Evolutionary conservation across 2,329 filamentous ascomycete genomes (phyloP).

Genomic region (Diaporthe velutina): DNA sequence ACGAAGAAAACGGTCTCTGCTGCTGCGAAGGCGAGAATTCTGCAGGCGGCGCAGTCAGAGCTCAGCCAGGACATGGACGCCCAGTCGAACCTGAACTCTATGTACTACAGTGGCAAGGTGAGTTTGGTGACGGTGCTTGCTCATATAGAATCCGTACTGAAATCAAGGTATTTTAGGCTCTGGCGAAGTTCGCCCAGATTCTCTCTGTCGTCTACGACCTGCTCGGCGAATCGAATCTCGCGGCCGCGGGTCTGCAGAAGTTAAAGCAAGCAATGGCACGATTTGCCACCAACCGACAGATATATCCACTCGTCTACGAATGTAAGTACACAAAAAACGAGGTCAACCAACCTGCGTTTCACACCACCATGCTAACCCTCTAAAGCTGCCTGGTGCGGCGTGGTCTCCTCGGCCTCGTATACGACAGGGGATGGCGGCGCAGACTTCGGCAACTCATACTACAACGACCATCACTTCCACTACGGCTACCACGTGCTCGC

Average conservation of each 20-base stretch:
- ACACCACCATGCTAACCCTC: conserved; percentile 47
- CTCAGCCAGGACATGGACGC: conserved; percentile 80
- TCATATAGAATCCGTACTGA: not conserved
- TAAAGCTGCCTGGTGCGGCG: conserved; percentile 77
- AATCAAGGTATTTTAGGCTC: conserved; percentile 57
- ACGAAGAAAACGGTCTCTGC: conserved; percentile 61
- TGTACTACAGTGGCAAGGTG: conserved; percentile 93
- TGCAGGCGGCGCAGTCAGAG: conserved; percentile 76
- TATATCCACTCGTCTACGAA: conserved; percentile 75
- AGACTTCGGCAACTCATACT: conserved; percentile 93
- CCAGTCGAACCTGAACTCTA: conserved; percentile 83
- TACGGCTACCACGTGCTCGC: conserved; percentile 93
- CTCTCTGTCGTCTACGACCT: conserved; percentile 76
- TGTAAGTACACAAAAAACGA: conserved; percentile 53
- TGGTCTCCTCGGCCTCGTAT: conserved; percentile 83
- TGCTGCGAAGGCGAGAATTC: conserved; percentile 70
- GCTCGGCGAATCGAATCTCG: conserved; percentile 68
- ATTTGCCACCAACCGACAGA: conserved; percentile 77
- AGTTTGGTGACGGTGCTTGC: conserved; percentile 32
- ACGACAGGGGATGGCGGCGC: conserved; percentile 74
- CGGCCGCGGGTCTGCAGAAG: conserved; percentile 68
- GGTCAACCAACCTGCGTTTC: not conserved
- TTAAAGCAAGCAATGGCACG: conserved; percentile 76
- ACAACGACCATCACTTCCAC: conserved; percentile 83
- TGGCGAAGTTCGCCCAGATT: conserved; percentile 82